These are phyloP conservation scores for Penicillium sp. DNA, from an alignment of 2,329 filamentous ascomycete species.

Conservation along the genomic window DNA sequence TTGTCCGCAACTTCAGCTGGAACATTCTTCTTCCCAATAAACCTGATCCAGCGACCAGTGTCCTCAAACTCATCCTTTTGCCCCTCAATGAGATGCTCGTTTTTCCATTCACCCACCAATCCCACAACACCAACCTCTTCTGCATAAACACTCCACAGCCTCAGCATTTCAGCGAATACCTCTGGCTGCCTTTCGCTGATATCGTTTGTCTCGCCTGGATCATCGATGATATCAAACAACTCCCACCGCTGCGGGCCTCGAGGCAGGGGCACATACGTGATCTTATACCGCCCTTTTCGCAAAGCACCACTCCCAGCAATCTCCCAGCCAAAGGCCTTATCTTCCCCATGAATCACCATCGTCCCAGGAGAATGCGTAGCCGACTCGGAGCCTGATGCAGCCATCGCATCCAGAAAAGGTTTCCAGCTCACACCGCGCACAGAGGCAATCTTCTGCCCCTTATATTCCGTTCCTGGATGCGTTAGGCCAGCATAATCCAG, in stretches of 20 bases:
- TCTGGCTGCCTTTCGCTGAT: slow-evolving; percentile 1
- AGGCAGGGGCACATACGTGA: slow-evolving; percentile 10
- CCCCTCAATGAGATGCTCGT: slow-evolving; percentile 2
- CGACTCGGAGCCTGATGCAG: background rate
- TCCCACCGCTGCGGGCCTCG: slow-evolving; percentile 9
- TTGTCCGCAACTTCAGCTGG: slow-evolving; percentile 3
- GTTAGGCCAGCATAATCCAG: slow-evolving; percentile 7
- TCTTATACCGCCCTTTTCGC: slow-evolving; percentile 6
- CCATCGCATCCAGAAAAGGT: slow-evolving; percentile 5
- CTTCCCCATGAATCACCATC: slow-evolving; percentile 5
- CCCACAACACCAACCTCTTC: slow-evolving; percentile 9
- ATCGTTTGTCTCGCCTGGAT: slow-evolving; percentile 7
- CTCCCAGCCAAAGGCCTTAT: slow-evolving; percentile 3
- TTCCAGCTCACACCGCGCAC: slow-evolving; percentile 9
- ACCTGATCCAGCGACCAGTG: slow-evolving; percentile 9
- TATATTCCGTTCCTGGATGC: slow-evolving; percentile 3
- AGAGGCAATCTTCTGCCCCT: slow-evolving; percentile 1
- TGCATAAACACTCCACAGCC: slow-evolving; percentile 6
- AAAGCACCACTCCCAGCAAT: slow-evolving; percentile 10
- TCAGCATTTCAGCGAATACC: slow-evolving; percentile 4
- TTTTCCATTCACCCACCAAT: slow-evolving; percentile 8
- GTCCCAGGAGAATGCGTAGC: background rate
- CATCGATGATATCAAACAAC: slow-evolving; percentile 6
- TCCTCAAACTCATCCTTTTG: slow-evolving; percentile 11
- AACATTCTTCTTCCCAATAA: slow-evolving; percentile 9